Evolutionary conservation across 1,284 basidiomycete genomes (phyloP).

Genomic region (Irpex sp.): DNA sequence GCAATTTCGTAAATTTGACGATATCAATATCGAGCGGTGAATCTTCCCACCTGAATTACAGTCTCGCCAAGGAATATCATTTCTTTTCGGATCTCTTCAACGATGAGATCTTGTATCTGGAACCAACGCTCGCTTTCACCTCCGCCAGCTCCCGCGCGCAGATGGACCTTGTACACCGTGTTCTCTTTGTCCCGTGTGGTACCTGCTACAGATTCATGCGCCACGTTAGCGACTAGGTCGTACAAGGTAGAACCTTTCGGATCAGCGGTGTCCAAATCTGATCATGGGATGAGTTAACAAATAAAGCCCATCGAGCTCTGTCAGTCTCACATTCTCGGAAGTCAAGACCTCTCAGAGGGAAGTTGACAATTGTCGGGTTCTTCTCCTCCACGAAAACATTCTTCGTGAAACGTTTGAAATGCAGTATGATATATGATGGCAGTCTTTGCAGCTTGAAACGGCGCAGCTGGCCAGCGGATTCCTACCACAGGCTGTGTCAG

Average conservation of each 20-base stretch:
- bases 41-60: slow-evolving; percentile 74
- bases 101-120: slow-evolving; percentile 95
- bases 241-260: slow-evolving; percentile 69
- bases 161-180: slow-evolving; percentile 91
- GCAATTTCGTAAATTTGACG: slow-evolving; percentile 10
- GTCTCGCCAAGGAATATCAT: slow-evolving; percentile 99
- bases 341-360: slow-evolving; percentile 90
- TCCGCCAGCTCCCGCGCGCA: slow-evolving; percentile 73
- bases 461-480: slow-evolving; percentile 82
- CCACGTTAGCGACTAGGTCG: slow-evolving; percentile 94
- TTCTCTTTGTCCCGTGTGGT: slow-evolving; percentile 88
- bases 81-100: slow-evolving; percentile 92
- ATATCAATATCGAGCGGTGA: not conserved
- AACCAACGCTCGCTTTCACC: slow-evolving; percentile 93
- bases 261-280: slow-evolving; percentile 75
- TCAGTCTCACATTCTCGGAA: slow-evolving; percentile 77
- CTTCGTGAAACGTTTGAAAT: slow-evolving; percentile 98
- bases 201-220: slow-evolving; percentile 91
- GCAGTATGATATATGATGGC: slow-evolving; percentile 91
- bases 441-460: slow-evolving; percentile 87
- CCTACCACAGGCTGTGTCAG: slow-evolving; percentile 39
- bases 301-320: not conserved
- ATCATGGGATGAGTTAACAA: slow-evolving; percentile 5
- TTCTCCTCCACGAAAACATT: slow-evolving; percentile 98
- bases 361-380: slow-evolving; percentile 98